Base-by-base conservation (phyloP, 2,329 filamentous ascomycete species). In the Didymella pomorum region DNA sequence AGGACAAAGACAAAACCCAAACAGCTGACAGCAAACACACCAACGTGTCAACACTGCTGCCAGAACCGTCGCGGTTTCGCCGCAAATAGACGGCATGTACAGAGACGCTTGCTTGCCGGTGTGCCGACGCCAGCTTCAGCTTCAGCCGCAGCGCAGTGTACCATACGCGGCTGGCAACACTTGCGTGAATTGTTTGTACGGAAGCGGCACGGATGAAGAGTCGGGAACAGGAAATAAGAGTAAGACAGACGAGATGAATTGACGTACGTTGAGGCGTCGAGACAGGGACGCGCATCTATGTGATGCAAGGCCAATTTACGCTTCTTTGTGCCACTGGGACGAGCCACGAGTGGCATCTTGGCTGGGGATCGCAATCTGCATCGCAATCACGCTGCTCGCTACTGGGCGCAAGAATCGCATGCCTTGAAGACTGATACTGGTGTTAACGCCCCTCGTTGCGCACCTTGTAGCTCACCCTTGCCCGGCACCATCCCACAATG, bases 391-490 rank as follows among this genome's bases (percentile, higher is more conserved):
- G 37, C 18, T 23, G 21, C 20, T 14, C 9, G 10, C 20, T 23
- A 9, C 37, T 11, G 35, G n/a, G 35, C 20, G n/a, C 35, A 7
- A 20, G 39, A 23, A 42, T 23, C 21, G 20, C 39, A 42, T 43
- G 23, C 14, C 41, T 26, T 14, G 41, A 2, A 26, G 8, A 26
- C 23, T 10, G 41, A 4, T n/a, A 26, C 14, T 26, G 41, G 5
- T 9, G 23, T 69, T 58, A 68, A 14, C 60, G 46, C 42, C 39
- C 49, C 58, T 78, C 75, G 54, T 70, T 71, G 58, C 76, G 67
- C 11, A 78, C 73, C 65, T 78, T 78, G 58, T 79, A 79, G 49
- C 71, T 76, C 7, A 78, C 71, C 57, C 69, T 63, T 37, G 75
- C 69, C 52, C 67, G 56, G 60, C 70, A 76, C 70, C 71, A 74